Evolutionary conservation across 257 asterid species (phyloP).

Genomic region (Apocynum venetum): DNA sequence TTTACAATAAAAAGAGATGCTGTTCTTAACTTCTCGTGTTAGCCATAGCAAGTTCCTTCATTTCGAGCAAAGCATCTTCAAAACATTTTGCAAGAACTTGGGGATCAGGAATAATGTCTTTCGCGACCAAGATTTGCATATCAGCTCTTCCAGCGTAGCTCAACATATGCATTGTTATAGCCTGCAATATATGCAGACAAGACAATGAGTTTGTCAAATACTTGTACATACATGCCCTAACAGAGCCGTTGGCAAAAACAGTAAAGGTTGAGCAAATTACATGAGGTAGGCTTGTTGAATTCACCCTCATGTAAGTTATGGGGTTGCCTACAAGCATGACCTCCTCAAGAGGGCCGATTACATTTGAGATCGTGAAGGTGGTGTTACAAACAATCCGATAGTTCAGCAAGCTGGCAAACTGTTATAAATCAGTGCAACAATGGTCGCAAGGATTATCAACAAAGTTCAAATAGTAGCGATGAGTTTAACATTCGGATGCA

Average conservation of each 20-base stretch:
- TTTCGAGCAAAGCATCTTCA: slow-evolving; percentile 51
- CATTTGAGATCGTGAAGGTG: slow-evolving; percentile 65
- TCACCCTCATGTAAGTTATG: slow-evolving; percentile 44
- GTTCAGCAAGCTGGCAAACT: slow-evolving; percentile 58
- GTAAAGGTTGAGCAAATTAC: slow-evolving; percentile 24
- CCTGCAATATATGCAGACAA: slow-evolving; percentile 30
- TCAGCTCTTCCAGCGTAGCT: slow-evolving; percentile 73
- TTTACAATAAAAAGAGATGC: background rate
- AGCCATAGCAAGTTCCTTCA: slow-evolving; percentile 52
- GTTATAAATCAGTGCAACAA: background rate
- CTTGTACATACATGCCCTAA: background rate
- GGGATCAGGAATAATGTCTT: slow-evolving; percentile 66
- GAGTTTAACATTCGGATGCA: background rate
- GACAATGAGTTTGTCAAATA: background rate
- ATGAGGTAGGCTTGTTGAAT: slow-evolving; percentile 60
- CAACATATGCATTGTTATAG: slow-evolving; percentile 73
- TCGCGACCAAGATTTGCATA: slow-evolving; percentile 72
- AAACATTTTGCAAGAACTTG: slow-evolving; percentile 61
- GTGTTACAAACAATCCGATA: slow-evolving; percentile 62
- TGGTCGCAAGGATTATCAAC: background rate
- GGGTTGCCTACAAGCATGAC: slow-evolving; percentile 46
- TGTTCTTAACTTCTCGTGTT: background rate
- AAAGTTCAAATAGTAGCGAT: background rate
- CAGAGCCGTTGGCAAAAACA: background rate
- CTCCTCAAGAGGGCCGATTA: slow-evolving; percentile 62